A percentile compares a stretch with the other conserved stretches of the same genome.
Conservation (phyloP, 164 flowering plant species). For the Vitis riparia region DNA sequence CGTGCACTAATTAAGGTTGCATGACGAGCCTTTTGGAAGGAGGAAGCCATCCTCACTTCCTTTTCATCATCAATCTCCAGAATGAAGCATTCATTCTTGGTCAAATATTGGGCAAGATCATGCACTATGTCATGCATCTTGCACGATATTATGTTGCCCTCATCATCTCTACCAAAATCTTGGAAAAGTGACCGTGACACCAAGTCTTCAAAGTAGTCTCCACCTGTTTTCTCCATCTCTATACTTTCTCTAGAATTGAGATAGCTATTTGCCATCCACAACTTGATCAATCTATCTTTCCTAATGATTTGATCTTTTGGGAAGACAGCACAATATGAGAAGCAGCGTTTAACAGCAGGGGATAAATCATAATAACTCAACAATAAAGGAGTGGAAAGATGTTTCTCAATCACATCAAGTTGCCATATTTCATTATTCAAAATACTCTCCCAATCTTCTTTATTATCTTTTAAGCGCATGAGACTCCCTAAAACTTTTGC, state of each 20-base stretch:
- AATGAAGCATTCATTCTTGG: not conserved
- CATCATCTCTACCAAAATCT: constrained; percentile 11
- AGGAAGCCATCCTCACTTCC: not conserved
- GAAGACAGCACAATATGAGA: constrained; percentile 24
- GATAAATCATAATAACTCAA: constrained; percentile 21
- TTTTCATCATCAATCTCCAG: not conserved
- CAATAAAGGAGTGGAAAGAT: constrained; percentile 16
- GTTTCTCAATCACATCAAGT: not conserved
- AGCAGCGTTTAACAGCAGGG: constrained; percentile 5
- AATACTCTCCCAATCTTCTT: constrained; percentile 9
- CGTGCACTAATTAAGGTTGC: not conserved
- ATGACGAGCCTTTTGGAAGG: not conserved
- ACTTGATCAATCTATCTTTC: constrained; percentile 1
- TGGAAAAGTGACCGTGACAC: constrained; percentile 11
- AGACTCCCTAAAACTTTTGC: constrained; percentile 21
- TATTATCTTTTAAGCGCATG: constrained; percentile 9
- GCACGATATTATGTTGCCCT: not conserved
- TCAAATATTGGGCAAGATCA: constrained; percentile 9
- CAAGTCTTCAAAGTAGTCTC: constrained; percentile 8
- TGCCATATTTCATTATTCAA: constrained; percentile 20
- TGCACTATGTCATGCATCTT: constrained; percentile 17
- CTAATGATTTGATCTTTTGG: constrained; percentile 8
- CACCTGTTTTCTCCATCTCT: not conserved
- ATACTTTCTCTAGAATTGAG: not conserved
- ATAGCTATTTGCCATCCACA: constrained; percentile 20